phyloP scores from a whole-genome alignment of 108 stramenopile species.

The Fistulifera pelliculosa region DNA sequence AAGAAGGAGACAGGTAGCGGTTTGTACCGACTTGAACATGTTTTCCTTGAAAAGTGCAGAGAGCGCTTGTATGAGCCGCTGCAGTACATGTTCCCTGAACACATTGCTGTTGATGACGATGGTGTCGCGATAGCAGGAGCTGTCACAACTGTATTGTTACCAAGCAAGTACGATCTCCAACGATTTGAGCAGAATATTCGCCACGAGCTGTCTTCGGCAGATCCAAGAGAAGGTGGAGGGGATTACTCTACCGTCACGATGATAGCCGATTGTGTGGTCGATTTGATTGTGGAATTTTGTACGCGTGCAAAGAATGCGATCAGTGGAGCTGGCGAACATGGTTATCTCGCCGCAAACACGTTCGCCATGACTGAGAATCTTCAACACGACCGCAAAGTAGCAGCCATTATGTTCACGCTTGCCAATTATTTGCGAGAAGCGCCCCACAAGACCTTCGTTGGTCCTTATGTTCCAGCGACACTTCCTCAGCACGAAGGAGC shows the following conservation, averaged over 20 bases:
- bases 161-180: slow-evolving; percentile 73
- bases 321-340: slow-evolving; percentile 46
- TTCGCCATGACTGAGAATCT: slow-evolving; percentile 44
- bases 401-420: slow-evolving; percentile 47
- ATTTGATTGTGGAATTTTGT: slow-evolving; percentile 67
- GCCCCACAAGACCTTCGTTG: slow-evolving; percentile 72
- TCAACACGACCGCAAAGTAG: slow-evolving; percentile 71
- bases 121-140: slow-evolving; percentile 50
- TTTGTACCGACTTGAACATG: slow-evolving; percentile 50
- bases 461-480: slow-evolving; percentile 75
- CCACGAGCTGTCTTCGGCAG: slow-evolving; percentile 69
- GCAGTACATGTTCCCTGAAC: slow-evolving; percentile 76
- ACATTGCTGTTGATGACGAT: slow-evolving; percentile 59
- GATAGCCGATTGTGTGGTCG: slow-evolving; percentile 65
- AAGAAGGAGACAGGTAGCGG: slow-evolving; percentile 28
- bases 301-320: slow-evolving; percentile 50
- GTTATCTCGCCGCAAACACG: slow-evolving; percentile 20
- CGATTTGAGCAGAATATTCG: slow-evolving; percentile 69
- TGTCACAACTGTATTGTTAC: slow-evolving; percentile 30
- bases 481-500: slow-evolving; percentile 76
- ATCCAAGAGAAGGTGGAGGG: slow-evolving; percentile 79
- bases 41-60: slow-evolving; percentile 56
- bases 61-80: slow-evolving; percentile 64
- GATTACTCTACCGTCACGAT: slow-evolving; percentile 57
- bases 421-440: slow-evolving; percentile 42